Conservation (phyloP, 345 rosid genomes). For the Brassica napus region Da-Ae NC_063452.1:62518501-62519000, state of each 20-base stretch:
- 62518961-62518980: constrained; percentile 17
- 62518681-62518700: background rate
- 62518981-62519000: background rate
- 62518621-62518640: too few species aligned
- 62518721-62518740: background rate
- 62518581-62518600: too few species aligned
- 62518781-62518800: constrained; percentile 17
- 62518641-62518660: background rate
- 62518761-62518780: constrained; percentile 6
- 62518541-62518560: too few species aligned
- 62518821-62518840: background rate
- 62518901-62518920: background rate
- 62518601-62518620: too few species aligned
- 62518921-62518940: constrained; percentile 15
- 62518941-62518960: constrained; percentile 13
- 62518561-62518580: too few species aligned
- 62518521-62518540: too few species aligned
- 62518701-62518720: background rate
- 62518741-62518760: constrained; percentile 8
- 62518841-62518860: background rate
- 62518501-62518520: too few species aligned
- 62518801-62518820: background rate
- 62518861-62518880: background rate
- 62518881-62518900: too few species aligned
- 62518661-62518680: background rate